Evolutionary conservation across 2,329 filamentous ascomycete species (phyloP), one percentile per base, ranked within the genome.

Genomic region (Colletotrichum kahawae): DNA sequence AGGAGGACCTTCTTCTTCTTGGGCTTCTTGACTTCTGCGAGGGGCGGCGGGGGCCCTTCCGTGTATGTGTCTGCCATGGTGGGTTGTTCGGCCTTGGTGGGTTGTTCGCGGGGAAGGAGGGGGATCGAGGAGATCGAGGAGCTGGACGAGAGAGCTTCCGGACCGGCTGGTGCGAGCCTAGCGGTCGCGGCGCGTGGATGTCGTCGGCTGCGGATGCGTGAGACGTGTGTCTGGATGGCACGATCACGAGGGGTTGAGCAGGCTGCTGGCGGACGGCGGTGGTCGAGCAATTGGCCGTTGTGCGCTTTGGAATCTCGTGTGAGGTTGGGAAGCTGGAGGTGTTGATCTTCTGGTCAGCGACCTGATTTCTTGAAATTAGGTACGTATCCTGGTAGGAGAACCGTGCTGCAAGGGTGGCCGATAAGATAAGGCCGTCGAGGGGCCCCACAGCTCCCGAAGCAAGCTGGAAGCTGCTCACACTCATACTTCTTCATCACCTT

Each of bases 1-100:
- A 96, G 88, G 65, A 96, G 88, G 67, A 96, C 94, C 90, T 96
- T 96, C 87, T 95, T 95, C 90, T 96, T 96, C 88, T 95, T 95
- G 80, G 91, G 90, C 79, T 93, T 93, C 85, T 91, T 92, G 78
- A 92, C 85, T 82, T 91, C 89, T 78, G 73, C 69, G 12, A 72
- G n/a, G 21, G 73, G 63, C 29, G 73, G 48, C 8, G 38, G 57
- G n/a, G 62, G 73, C 21, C 70, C 57, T 6, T 64, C 51, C 2
- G 65, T 21, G 33, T 64, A 75, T 21, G 51, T 43, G 43, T 73
- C 73, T 7, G 64, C 73, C 73, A 75, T 75, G 43, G n/a, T 21
- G 18, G 24, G 56, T 21, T 24, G 34, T 31, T 63, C 10, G 36
- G 8, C 3, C 8, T 0, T 16, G 16, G 36, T 27, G 62, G 2